Percentiles rank a stretch among this genome's conserved stretches.
phyloP scores from a whole-genome alignment of 2,329 filamentous ascomycete species.

The Rutstroemia sp. region DNA sequence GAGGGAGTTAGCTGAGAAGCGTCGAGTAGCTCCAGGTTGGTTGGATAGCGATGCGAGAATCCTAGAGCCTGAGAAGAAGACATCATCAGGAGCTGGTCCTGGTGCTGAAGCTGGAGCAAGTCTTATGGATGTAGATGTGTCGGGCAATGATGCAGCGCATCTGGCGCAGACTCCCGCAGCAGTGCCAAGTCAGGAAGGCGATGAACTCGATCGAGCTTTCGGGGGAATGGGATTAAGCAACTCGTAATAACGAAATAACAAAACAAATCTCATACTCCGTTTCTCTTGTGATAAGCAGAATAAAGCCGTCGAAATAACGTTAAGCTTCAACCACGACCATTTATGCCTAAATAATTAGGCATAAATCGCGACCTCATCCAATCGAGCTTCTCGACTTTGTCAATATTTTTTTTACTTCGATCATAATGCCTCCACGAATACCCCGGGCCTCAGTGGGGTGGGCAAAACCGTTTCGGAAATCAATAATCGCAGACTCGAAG shows the following conservation, averaged over 20 bases:
- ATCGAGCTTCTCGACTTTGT: not conserved
- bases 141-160: slow-evolving; percentile 26
- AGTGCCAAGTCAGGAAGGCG: slow-evolving; percentile 38
- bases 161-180: slow-evolving; percentile 31
- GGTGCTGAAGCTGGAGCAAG: slow-evolving; percentile 8
- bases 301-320: slow-evolving; percentile 1
- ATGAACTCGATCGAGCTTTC: slow-evolving; percentile 46
- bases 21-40: slow-evolving; percentile 73
- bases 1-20: slow-evolving; percentile 70
- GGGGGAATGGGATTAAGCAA: slow-evolving; percentile 37
- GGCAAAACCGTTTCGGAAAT: slow-evolving; percentile 7
- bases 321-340: not conserved
- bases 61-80: slow-evolving; percentile 56
- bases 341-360: slow-evolving; percentile 10
- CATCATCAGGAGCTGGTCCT: not conserved
- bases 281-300: slow-evolving; percentile 1
- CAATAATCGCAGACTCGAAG: slow-evolving; percentile 8
- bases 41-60: slow-evolving; percentile 66
- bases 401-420: slow-evolving; percentile 1
- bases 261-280: not conserved
- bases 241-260: slow-evolving; percentile 4
- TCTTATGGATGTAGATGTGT: slow-evolving; percentile 29
- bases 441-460: slow-evolving; percentile 18
- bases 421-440: slow-evolving; percentile 29
- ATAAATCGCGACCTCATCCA: not conserved